A percentile compares a stretch with the other conserved stretches of the same genome.
These are phyloP conservation scores for Rhodotorula taiwanensis DNA, from an alignment of 768 basidiomycete species.

Conservation along the genomic window DNA sequence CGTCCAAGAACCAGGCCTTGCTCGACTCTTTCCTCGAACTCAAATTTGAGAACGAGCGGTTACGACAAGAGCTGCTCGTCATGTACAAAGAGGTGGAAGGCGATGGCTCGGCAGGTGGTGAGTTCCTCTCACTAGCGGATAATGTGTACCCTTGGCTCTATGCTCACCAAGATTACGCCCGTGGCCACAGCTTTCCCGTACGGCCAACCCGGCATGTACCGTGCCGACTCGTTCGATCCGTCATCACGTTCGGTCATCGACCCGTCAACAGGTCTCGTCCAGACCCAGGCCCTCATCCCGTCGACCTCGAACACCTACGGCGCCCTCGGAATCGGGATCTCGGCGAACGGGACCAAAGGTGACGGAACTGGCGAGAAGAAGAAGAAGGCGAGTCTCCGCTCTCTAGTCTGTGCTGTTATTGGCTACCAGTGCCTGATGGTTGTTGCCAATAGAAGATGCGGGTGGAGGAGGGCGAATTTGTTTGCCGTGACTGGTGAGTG, in stretches of 20 bases:
- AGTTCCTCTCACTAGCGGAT: not conserved
- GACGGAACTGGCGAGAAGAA: conserved; percentile 36
- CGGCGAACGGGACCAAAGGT: conserved; percentile 20
- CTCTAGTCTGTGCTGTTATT: too few species aligned
- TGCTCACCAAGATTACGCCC: not conserved
- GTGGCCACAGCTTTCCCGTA: conserved; percentile 4
- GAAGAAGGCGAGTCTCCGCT: conserved; percentile 30
- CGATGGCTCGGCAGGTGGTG: conserved; percentile 7
- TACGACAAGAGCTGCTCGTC: conserved; percentile 54
- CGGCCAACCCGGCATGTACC: conserved; percentile 17
- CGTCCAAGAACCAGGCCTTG: conserved; percentile 65
- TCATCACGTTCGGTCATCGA: conserved; percentile 17
- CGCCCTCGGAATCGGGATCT: conserved; percentile 39
- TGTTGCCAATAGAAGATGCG: conserved; percentile 17
- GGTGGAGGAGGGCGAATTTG: conserved; percentile 39
- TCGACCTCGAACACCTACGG: conserved; percentile 39
- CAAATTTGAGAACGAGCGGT: conserved; percentile 75
- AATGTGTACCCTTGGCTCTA: not conserved
- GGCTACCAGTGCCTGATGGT: not conserved
- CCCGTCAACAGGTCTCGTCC: conserved; percentile 32
- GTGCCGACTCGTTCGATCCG: conserved; percentile 19
- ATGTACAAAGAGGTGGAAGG: conserved; percentile 40
- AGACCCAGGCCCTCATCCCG: conserved; percentile 30
- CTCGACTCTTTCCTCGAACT: conserved; percentile 61
- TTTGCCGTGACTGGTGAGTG: conserved; percentile 50